A percentile compares a stretch with the other conserved stretches of the same genome.
Conservation (phyloP, 2,329 filamentous ascomycete species). For the Geosmithia flava region DNA sequence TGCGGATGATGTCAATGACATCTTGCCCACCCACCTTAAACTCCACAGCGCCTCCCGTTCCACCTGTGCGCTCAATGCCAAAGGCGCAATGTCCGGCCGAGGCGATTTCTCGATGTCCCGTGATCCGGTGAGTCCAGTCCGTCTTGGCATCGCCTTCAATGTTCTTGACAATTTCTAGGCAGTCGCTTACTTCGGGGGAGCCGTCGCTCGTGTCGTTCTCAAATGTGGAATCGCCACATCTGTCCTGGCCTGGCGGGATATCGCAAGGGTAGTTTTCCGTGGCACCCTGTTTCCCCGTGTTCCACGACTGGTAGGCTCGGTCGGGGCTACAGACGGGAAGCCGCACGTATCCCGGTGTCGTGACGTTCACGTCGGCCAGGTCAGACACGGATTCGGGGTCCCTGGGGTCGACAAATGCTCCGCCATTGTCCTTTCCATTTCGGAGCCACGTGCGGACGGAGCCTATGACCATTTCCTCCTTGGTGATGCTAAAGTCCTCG, state of each 20-base stretch:
- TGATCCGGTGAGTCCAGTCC: not conserved
- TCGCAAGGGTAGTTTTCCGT: constrained; percentile 19
- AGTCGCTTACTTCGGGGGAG: constrained; percentile 20
- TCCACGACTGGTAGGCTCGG: constrained; percentile 18
- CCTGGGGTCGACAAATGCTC: constrained; percentile 19
- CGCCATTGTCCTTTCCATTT: not conserved
- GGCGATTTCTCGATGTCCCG: not conserved
- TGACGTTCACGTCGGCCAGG: constrained; percentile 12
- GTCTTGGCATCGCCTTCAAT: constrained; percentile 12
- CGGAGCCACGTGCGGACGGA: not conserved
- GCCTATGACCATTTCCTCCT: constrained; percentile 13
- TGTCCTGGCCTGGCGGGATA: constrained; percentile 9
- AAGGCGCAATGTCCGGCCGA: constrained; percentile 12
- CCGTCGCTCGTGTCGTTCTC: constrained; percentile 18
- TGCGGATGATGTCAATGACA: constrained; percentile 19
- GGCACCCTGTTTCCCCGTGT: constrained; percentile 7
- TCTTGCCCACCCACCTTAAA: constrained; percentile 21
- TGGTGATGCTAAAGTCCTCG: constrained; percentile 13
- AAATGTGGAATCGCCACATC: constrained; percentile 17
- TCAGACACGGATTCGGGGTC: constrained; percentile 6
- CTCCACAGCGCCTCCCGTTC: constrained; percentile 11
- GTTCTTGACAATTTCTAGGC: constrained; percentile 18
- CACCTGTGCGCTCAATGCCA: constrained; percentile 13
- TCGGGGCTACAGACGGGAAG: constrained; percentile 24
- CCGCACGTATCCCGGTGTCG: constrained; percentile 19